Percentiles rank a stretch among this genome's conserved stretches.
These are phyloP conservation scores for Allantophomopsis cytisporea DNA, from an alignment of 2,329 filamentous ascomycete genomes.

Conservation along the genomic window DNA sequence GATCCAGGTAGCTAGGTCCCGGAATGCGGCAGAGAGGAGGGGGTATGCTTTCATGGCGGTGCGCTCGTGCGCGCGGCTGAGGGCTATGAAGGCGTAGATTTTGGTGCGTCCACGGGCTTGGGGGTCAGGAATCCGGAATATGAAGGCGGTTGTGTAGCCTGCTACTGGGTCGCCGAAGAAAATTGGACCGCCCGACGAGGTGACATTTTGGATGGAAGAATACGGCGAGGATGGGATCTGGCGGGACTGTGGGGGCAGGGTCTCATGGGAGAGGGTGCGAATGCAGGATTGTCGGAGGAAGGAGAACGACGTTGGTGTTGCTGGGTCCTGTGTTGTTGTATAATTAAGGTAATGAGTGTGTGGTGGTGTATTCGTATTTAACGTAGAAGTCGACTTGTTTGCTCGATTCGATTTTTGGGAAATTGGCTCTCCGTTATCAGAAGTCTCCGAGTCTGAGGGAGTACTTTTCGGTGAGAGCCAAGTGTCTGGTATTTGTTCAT, in stretches of 20 bases:
- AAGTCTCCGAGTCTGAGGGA: conserved; percentile 11
- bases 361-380: conserved; percentile 27
- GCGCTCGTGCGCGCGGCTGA: conserved; percentile 51
- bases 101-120: conserved; percentile 54
- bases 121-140: conserved; percentile 55
- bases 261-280: conserved; percentile 53
- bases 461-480: conserved; percentile 14
- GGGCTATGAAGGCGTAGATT: conserved; percentile 54
- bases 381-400: conserved; percentile 12
- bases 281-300: conserved; percentile 52
- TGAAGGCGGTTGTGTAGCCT: conserved; percentile 57
- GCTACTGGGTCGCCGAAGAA: conserved; percentile 54
- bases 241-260: conserved; percentile 35
- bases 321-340: conserved; percentile 53
- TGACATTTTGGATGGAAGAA: conserved; percentile 22
- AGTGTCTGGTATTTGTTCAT: conserved; percentile 31
- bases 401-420: conserved; percentile 8
- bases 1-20: conserved; percentile 52
- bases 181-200: conserved; percentile 48
- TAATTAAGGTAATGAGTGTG: conserved; percentile 56
- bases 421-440: conserved; percentile 6
- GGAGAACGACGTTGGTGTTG: conserved; percentile 48
- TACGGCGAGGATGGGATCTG: conserved; percentile 25
- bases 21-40: conserved; percentile 46
- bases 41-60: conserved; percentile 53